Base-by-base conservation (phyloP, 1,284 basidiomycete genomes). In the Trametes versicolor region DNA sequence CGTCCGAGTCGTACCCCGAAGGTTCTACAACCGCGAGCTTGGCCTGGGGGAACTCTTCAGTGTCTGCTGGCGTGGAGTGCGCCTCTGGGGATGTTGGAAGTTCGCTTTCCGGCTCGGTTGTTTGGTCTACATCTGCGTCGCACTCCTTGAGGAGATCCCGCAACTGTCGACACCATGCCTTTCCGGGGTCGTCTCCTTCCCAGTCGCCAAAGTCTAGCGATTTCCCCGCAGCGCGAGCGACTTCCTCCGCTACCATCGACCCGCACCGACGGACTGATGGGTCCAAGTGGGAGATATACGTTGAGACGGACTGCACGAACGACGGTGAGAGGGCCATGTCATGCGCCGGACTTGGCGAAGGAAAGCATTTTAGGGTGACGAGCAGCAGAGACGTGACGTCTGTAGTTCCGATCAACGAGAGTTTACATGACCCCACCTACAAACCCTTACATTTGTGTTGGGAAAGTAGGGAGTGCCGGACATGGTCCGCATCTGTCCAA, bases 211-310 rank as follows among this genome's bases (percentile, higher is more conserved):
- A 99, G 63, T 87, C 83, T 8, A 99, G 82, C 48, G 84, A 83
- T 75, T 91, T 92, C 0, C 87, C 84, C 4, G 82, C 80, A 39
- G 81, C 79, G 8, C 80, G 76, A 0, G 93, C 91, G 15, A 93
- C 83, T 56, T 92, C 80, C 76, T 99, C 97, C 0, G 94, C 97
- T 0, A 90, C 88, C 13, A 99, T 85, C 96, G 99, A 98, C 2
- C 97, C 97, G 69, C 95, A 91, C n/a, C 91, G 84, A 2, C 97
- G 89, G 15, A 98, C 85, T 1, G 87, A 84, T 4, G 84, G 79
- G 63, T 97, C 95, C 4, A 92, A 80, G 72, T 98, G 95, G 0
- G 83, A 83, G 48, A 98, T 88, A 73, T 96, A 97, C 7, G 79
- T 78, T 10, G 92, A 87, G 34, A 98, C 85, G 6, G 90, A 89